Evolutionary conservation across 2,329 filamentous ascomycete species (phyloP), one percentile per base, ranked within the genome.

Genomic region (Diaporthe amygdali): DNA sequence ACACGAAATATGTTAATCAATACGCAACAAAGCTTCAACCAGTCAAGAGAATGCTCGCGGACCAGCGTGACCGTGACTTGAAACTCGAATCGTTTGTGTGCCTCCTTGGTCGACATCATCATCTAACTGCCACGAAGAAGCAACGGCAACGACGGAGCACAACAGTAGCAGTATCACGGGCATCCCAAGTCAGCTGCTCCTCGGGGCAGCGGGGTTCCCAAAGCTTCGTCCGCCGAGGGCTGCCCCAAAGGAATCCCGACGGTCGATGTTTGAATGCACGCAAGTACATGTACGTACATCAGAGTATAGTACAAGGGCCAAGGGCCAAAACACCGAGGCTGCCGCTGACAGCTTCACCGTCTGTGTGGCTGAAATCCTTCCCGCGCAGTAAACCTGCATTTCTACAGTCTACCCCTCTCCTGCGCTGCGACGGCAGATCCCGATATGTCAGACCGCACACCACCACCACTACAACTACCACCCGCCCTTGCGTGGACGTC

Each of bases 311-410:
- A 41, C 27, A 32, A 32, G n/a, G 49, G 49, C 20, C 1, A 30
- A 8, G n/a, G 22, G 14, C 5, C 4, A 46, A n/a, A n/a, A 63
- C 27, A 15, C 41, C 59, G 59, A 63, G 59, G 59, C 59, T 63
- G 59, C 41, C 59, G 59, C 59, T 63, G 59, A 63, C 59, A 63
- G 59, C 27, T 63, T 63, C 59, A 64, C 59, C 44, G 59, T 64
- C 59, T 49, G 59, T 37, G 59, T 49, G 59, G 59, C 44, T 49
- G 30, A 14, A 39, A 49, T 64, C 56, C 59, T 63, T 63, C 25
- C 41, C 41, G 56, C 56, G 32, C 20, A 30, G 47, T 2, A 1
- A 47, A 25, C 37, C 22, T 20, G 55, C 37, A 44, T 41, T 14
- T 41, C 3, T 20, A 47, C 37, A n/a, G 39, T 14, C 17, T 66